These are phyloP conservation scores for Exophiala calicioides DNA, from an alignment of 2,329 filamentous ascomycete genomes.

Conservation along the genomic window DNA sequence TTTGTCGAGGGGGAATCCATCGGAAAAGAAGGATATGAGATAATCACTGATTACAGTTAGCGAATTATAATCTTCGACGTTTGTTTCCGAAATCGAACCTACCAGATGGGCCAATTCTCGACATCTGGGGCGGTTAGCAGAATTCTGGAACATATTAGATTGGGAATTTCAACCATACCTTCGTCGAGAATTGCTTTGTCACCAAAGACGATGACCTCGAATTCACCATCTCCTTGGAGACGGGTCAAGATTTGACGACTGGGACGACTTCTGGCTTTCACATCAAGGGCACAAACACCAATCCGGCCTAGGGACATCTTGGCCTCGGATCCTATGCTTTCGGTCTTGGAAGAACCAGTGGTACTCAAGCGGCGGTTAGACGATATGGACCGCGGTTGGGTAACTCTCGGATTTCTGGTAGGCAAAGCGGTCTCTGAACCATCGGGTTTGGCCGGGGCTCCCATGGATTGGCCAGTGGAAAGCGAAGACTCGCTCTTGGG, in stretches of 20 bases:
- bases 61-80: constrained; percentile 1
- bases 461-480: constrained; percentile 14
- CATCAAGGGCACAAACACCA: constrained; percentile 91
- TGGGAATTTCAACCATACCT: constrained; percentile 52
- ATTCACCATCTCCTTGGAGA: constrained; percentile 84
- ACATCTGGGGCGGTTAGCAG: constrained; percentile 58
- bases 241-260: constrained; percentile 94
- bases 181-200: constrained; percentile 99
- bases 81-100: constrained; percentile 34
- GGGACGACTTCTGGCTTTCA: constrained; percentile 95
- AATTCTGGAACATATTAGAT: constrained; percentile 8
- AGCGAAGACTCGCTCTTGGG: constrained; percentile 16
- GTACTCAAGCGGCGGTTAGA: constrained; percentile 30
- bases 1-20: constrained; percentile 95
- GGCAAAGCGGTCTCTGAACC: constrained; percentile 22
- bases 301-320: constrained; percentile 62
- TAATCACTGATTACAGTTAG: constrained; percentile 61
- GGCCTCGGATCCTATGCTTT: constrained; percentile 18
- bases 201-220: constrained; percentile 96
- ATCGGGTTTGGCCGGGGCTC: constrained; percentile 11
- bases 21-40: constrained; percentile 96
- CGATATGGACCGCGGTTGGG: constrained; percentile 27
- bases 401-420: constrained; percentile 22
- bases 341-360: constrained; percentile 28
- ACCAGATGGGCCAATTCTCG: constrained; percentile 93